These are phyloP conservation scores for Penicillium flavigenum DNA, from an alignment of 495 filamentous ascomycete genomes.

Conservation along the genomic window DNA sequence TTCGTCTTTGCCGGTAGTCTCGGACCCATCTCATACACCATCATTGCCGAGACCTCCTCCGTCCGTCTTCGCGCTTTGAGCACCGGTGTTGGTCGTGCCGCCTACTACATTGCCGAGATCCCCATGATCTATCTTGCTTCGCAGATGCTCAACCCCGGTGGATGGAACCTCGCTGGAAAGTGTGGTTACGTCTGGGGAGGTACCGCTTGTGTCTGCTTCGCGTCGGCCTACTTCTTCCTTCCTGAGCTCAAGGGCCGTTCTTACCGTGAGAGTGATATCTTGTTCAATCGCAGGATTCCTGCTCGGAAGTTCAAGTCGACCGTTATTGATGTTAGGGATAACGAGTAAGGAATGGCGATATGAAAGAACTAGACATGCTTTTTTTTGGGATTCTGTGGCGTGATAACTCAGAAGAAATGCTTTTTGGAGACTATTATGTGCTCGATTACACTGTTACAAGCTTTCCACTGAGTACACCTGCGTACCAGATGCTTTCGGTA, in stretches of 20 bases:
- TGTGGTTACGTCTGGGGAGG: conserved; percentile 42
- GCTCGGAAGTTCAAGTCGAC: conserved; percentile 43
- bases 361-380: background rate
- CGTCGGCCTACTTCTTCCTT: conserved; percentile 30
- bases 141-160: conserved; percentile 47
- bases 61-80: conserved; percentile 52
- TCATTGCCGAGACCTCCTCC: conserved; percentile 57
- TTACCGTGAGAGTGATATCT: conserved; percentile 44
- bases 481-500: background rate
- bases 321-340: conserved; percentile 49
- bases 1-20: conserved; percentile 44
- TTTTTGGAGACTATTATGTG: background rate
- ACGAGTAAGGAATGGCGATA: conserved; percentile 38
- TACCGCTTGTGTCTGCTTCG: conserved; percentile 24
- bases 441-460: background rate
- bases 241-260: conserved; percentile 42
- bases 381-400: background rate
- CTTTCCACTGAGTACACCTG: background rate
- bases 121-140: conserved; percentile 52
- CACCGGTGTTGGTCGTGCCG: conserved; percentile 52
- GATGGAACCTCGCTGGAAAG: conserved; percentile 33
- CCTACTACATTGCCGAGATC: conserved; percentile 46
- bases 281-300: conserved; percentile 39
- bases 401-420: too few relatives aligned
- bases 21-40: conserved; percentile 54